phyloP scores from a whole-genome alignment of 306 rosid genomes.

The Cicer judaicum region DNA sequence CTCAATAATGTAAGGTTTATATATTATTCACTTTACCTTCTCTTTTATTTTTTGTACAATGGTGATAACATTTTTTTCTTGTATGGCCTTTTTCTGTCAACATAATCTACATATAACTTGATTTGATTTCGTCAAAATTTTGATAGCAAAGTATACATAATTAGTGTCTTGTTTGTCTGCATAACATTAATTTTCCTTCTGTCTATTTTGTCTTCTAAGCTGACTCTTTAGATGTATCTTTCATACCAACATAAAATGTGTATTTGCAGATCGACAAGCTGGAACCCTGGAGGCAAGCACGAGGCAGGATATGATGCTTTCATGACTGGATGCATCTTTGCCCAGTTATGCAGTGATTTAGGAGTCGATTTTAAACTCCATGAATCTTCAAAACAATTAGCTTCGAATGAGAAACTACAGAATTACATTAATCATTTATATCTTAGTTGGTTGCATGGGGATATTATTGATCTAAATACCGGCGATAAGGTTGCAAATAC shows the following conservation, averaged over 20 bases:
- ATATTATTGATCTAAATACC: conserved; percentile 73
- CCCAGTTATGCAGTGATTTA: conserved; percentile 74
- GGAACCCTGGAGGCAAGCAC: conserved; percentile 96
- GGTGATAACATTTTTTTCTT: conserved; percentile 13
- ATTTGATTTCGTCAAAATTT: conserved; percentile 29
- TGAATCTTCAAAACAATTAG: conserved; percentile 58
- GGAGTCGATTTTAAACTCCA: conserved; percentile 67
- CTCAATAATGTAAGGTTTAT: conserved; percentile 15
- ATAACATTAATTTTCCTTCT: background rate
- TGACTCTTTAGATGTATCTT: conserved; percentile 13
- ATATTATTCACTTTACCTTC: background rate
- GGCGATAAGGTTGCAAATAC: conserved; percentile 58
- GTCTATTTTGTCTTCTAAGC: conserved; percentile 20
- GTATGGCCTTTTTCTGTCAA: background rate
- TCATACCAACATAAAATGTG: conserved; percentile 33
- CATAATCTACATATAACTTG: conserved; percentile 27
- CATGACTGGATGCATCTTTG: conserved; percentile 93
- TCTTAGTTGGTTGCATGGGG: conserved; percentile 79
- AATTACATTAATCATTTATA: conserved; percentile 74
- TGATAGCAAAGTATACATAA: conserved; percentile 16
- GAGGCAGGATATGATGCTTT: conserved; percentile 99
- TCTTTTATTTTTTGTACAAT: conserved; percentile 17
- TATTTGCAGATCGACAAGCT: conserved; percentile 76
- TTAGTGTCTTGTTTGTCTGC: background rate
- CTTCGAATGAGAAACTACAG: conserved; percentile 61